phyloP scores from a whole-genome alignment of 169 alveolate species.

The Plasmodium reichenowi region DNA sequence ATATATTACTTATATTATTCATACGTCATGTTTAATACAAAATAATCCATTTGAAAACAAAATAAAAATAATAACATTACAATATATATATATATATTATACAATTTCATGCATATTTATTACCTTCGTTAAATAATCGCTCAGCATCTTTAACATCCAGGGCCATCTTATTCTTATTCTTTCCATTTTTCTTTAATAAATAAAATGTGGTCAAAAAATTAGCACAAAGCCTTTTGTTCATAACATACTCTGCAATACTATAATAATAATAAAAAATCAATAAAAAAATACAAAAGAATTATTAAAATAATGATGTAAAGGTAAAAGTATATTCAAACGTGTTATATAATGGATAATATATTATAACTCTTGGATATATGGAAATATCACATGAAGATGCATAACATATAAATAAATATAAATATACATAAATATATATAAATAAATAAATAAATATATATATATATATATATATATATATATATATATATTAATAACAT shows the following conservation, averaged over 20 bases:
- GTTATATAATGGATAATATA: too few relatives aligned
- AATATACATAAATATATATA: neutral
- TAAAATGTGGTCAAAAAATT: conserved; percentile 48
- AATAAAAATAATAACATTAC: neutral
- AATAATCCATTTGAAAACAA: neutral
- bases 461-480: neutral
- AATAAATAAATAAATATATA: too few relatives aligned
- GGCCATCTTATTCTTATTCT: conserved; percentile 18
- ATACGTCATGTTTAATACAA: neutral
- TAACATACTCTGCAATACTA: conserved; percentile 63
- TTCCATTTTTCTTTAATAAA: conserved; percentile 44
- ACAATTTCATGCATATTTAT: neutral
- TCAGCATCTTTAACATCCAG: conserved; percentile 35
- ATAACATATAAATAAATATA: too few relatives aligned
- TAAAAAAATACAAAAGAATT: neutral
- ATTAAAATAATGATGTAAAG: neutral
- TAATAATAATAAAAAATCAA: neutral
- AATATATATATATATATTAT: neutral
- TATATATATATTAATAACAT: conserved; percentile 2
- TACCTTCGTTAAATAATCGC: conserved; percentile 57
- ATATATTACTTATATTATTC: neutral
- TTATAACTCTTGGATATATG: too few relatives aligned
- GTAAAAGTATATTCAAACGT: too few relatives aligned
- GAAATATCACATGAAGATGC: too few relatives aligned
- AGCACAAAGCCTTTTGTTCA: conserved; percentile 61